Conservation (phyloP, 257 asterid genomes). For the Lycium ferocissimum region DNA sequence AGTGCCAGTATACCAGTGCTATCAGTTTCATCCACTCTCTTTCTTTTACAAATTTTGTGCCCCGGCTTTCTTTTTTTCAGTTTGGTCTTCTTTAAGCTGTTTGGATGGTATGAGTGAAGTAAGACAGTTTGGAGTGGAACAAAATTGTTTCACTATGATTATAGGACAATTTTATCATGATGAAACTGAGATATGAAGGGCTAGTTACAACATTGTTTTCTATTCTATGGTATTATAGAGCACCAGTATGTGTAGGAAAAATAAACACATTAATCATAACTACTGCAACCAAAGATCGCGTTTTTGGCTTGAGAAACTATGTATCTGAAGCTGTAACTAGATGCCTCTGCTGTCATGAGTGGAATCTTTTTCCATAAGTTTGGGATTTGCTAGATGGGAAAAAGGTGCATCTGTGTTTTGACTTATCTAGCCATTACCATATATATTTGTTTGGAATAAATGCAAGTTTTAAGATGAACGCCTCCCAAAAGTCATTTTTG, state of each 20-base stretch:
- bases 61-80: not conserved
- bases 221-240: not conserved
- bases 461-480: not conserved
- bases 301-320: not conserved
- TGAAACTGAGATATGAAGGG: not conserved
- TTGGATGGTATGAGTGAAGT: not conserved
- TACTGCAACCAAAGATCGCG: not conserved
- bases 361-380: not conserved
- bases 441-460: not conserved
- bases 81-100: conserved; percentile 20
- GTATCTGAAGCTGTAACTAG: not conserved
- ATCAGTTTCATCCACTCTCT: not conserved
- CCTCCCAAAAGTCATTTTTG: not conserved
- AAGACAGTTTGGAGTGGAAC: not conserved
- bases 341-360: not conserved
- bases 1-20: conserved; percentile 15
- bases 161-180: not conserved
- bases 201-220: conserved; percentile 6
- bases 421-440: not conserved
- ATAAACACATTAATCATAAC: not conserved
- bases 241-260: not conserved
- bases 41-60: not conserved
- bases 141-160: not conserved
- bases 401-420: not conserved
- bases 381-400: not conserved